Evolutionary conservation across 257 asterid genomes (phyloP).

Genomic region (Parsonsia alboflavescens): DNA sequence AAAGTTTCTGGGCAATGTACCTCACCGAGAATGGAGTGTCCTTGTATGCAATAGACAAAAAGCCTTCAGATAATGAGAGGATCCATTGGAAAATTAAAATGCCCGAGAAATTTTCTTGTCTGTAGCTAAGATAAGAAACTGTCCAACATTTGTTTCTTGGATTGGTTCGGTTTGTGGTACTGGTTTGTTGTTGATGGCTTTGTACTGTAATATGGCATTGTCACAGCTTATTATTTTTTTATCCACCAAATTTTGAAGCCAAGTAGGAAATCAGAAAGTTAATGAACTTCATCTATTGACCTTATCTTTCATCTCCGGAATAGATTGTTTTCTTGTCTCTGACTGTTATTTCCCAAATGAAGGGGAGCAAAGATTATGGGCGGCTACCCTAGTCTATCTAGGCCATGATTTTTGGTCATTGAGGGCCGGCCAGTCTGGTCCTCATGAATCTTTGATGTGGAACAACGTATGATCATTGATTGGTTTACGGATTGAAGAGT

Average conservation of each 20-base stretch:
- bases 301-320: not conserved
- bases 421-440: not conserved
- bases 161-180: not conserved
- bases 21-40: not conserved
- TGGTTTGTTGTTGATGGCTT: not conserved
- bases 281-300: not conserved
- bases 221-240: not conserved
- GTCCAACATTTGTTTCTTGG: not conserved
- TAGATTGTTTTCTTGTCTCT: not conserved
- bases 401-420: not conserved
- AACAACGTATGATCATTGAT: not conserved
- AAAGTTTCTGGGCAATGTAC: too few relatives aligned
- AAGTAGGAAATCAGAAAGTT: not conserved
- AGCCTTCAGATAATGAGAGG: not conserved
- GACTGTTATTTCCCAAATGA: not conserved
- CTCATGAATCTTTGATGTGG: not conserved
- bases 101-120: not conserved
- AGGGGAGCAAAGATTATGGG: not conserved
- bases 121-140: not conserved
- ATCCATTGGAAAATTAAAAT: not conserved
- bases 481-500: not conserved
- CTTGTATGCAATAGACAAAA: not conserved
- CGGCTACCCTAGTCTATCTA: not conserved
- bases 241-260: not conserved
- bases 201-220: not conserved